Evolutionary conservation across 805 yeast genomes (phyloP).

Genomic region (Barnettozyma populi): DNA sequence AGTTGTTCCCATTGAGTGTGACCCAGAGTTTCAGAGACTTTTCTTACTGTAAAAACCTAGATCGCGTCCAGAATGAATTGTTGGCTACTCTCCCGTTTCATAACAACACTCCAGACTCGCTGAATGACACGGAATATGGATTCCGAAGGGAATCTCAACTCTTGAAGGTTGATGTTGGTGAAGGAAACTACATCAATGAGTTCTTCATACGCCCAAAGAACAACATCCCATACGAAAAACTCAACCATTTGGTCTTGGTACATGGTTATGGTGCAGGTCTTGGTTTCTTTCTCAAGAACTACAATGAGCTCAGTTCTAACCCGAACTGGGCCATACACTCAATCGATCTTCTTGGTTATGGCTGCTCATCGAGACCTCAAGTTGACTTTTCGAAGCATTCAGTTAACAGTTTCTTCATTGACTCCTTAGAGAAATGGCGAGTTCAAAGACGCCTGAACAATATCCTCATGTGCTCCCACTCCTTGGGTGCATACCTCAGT

Average conservation of each 20-base stretch:
- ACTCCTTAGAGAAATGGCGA: slow-evolving; percentile 64
- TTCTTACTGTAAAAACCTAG: slow-evolving; percentile 31
- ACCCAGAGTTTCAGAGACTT: slow-evolving; percentile 52
- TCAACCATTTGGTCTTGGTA: slow-evolving; percentile 59
- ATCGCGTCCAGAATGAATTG: slow-evolving; percentile 42
- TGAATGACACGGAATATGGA: slow-evolving; percentile 19
- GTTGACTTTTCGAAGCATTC: slow-evolving; percentile 35
- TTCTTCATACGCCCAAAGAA: slow-evolving; percentile 52
- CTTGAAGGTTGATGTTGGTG: slow-evolving; percentile 35
- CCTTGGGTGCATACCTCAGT: slow-evolving; percentile 86
- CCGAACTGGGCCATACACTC: slow-evolving; percentile 73
- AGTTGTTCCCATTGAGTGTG: slow-evolving; percentile 53
- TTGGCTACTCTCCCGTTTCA: slow-evolving; percentile 42
- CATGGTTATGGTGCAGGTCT: slow-evolving; percentile 97
- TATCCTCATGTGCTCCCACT: slow-evolving; percentile 72
- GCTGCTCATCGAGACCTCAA: slow-evolving; percentile 77
- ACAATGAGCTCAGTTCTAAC: slow-evolving; percentile 42
- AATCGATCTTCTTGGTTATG: slow-evolving; percentile 85
- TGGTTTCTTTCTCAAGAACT: slow-evolving; percentile 77
- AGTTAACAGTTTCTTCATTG: slow-evolving; percentile 37
- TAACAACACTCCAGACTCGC: slow-evolving; percentile 23
- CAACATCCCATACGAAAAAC: slow-evolving; percentile 19
- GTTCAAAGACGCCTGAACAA: slow-evolving; percentile 38
- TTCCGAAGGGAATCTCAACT: slow-evolving; percentile 21
- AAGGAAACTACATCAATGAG: slow-evolving; percentile 67